Conservation (phyloP, 495 filamentous ascomycete genomes). For the Bacidia rubella region DNA sequence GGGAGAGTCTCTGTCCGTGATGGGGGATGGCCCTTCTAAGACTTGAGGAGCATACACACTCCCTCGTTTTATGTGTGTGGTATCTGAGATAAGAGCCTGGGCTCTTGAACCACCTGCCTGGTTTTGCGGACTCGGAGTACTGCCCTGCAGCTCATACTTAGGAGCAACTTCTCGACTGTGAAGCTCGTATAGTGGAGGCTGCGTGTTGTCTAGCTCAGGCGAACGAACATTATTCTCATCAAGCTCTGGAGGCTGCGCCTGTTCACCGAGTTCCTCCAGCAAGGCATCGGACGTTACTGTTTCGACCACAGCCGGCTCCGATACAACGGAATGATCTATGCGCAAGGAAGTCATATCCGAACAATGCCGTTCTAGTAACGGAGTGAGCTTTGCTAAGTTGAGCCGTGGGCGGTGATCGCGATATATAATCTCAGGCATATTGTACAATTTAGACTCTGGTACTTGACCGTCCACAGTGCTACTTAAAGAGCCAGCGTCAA, state of each 20-base stretch:
- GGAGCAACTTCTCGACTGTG: constrained; percentile 22
- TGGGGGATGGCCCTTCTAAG: constrained; percentile 11
- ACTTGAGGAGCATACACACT: constrained; percentile 36
- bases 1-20: constrained; percentile 1
- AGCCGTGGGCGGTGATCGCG: constrained; percentile 27
- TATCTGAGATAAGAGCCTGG: constrained; percentile 18
- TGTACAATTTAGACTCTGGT: constrained; percentile 11
- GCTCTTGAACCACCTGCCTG: constrained; percentile 17
- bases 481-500: constrained; percentile 38
- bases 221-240: constrained; percentile 1
- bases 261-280: constrained; percentile 11
- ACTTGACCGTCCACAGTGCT: constrained; percentile 19
- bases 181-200: constrained; percentile 34
- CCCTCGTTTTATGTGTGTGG: constrained; percentile 22
- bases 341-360: constrained; percentile 40
- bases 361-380: constrained; percentile 31
- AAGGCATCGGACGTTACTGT: constrained; percentile 6
- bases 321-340: constrained; percentile 43
- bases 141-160: constrained; percentile 32
- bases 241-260: constrained; percentile 11
- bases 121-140: constrained; percentile 16
- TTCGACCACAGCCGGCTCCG: constrained; percentile 27
- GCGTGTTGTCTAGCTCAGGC: constrained; percentile 28
- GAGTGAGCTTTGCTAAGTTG: constrained; percentile 36
- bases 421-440: constrained; percentile 11